phyloP scores from a whole-genome alignment of 805 yeast species.

The Schizosaccharomyces lindneri region DNA sequence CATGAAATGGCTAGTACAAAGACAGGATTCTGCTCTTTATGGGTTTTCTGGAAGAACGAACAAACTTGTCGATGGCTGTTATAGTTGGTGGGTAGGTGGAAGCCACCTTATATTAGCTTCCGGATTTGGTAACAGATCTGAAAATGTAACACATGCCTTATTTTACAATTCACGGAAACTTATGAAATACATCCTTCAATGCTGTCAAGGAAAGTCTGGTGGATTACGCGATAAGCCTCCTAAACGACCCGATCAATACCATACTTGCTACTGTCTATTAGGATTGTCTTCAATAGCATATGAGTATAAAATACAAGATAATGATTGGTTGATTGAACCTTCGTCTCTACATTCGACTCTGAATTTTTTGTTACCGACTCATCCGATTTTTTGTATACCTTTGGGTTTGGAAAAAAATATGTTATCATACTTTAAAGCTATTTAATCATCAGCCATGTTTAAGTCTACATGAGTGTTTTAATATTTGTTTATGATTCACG shows the following conservation, averaged over 20 bases:
- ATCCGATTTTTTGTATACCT: background rate
- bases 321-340: background rate
- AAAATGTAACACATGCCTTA: constrained; percentile 2
- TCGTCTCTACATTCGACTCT: background rate
- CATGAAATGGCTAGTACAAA: constrained; percentile 36
- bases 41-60: constrained; percentile 80
- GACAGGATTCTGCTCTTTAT: constrained; percentile 56
- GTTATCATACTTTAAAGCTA: background rate
- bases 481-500: background rate
- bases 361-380: background rate
- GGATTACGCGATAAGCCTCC: constrained; percentile 85
- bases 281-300: constrained; percentile 47
- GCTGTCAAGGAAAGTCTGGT: constrained; percentile 47
- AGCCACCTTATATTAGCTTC: constrained; percentile 37
- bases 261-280: constrained; percentile 58
- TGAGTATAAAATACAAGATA: constrained; percentile 12
- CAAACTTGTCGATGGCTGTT: constrained; percentile 88
- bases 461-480: background rate
- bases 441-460: background rate
- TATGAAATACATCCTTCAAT: constrained; percentile 34
- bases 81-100: constrained; percentile 88
- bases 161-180: constrained; percentile 32
- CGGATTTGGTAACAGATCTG: constrained; percentile 13
- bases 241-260: constrained; percentile 58
- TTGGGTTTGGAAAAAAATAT: background rate